Evolutionary conservation across 2,329 filamentous ascomycete genomes (phyloP).

Genomic region (Sporothrix brunneoviolacea): DNA sequence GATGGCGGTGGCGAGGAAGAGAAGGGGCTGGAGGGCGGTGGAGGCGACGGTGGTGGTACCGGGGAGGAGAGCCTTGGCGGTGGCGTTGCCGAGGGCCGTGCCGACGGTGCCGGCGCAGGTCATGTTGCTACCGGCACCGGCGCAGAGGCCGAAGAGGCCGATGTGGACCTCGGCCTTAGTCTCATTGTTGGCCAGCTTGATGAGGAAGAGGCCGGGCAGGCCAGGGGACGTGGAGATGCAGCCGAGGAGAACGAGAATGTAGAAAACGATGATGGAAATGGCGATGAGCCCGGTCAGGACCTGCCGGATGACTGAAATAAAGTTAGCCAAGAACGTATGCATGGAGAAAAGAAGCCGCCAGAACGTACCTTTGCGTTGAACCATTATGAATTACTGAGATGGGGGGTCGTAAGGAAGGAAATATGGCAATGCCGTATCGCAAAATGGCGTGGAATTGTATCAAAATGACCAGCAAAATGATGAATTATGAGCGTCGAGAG

Average conservation of each 20-base stretch:
- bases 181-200: slow-evolving; percentile 17
- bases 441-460: background rate
- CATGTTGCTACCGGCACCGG: slow-evolving; percentile 13
- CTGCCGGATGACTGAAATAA: slow-evolving; percentile 2
- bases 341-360: background rate
- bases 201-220: slow-evolving; percentile 19
- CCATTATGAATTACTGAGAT: slow-evolving; percentile 3
- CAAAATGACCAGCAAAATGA: slow-evolving; percentile 11
- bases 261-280: slow-evolving; percentile 10
- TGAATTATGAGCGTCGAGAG: background rate
- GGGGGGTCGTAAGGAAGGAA: background rate
- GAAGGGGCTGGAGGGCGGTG: slow-evolving; percentile 13
- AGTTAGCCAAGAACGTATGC: background rate
- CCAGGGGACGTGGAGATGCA: slow-evolving; percentile 21
- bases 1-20: slow-evolving; percentile 13
- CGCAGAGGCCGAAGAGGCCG: slow-evolving; percentile 19
- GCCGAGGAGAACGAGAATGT: slow-evolving; percentile 19
- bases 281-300: slow-evolving; percentile 6
- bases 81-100: slow-evolving; percentile 1
- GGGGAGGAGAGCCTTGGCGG: slow-evolving; percentile 10
- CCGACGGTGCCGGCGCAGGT: slow-evolving; percentile 17
- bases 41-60: slow-evolving; percentile 13
- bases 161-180: slow-evolving; percentile 17
- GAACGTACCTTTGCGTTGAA: background rate
- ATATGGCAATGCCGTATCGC: background rate